Evolutionary conservation across 2,329 filamentous ascomycete species (phyloP).

Genomic region (Parascedosporium putredinis): DNA sequence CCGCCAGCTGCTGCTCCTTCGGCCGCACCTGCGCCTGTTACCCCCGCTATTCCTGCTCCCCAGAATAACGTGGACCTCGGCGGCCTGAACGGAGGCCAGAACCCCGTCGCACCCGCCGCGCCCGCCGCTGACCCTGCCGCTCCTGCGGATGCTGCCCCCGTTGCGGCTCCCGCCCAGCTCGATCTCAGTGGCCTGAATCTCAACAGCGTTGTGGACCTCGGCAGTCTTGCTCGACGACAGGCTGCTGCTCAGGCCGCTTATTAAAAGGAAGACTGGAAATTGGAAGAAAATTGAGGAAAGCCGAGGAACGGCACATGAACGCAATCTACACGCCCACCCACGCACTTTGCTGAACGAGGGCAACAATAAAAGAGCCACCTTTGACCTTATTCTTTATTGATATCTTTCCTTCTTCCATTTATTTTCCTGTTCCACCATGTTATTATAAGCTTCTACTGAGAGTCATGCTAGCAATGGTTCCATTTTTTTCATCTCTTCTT

Average conservation of each 20-base stretch:
- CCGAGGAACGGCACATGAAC: too few relatives aligned
- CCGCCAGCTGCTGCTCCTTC: slow-evolving; percentile 3
- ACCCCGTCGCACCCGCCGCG: slow-evolving; percentile 12
- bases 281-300: background rate
- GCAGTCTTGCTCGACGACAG: slow-evolving; percentile 22
- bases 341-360: too few relatives aligned
- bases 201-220: slow-evolving; percentile 32
- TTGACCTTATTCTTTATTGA: background rate
- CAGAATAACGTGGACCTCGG: slow-evolving; percentile 17
- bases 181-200: slow-evolving; percentile 30
- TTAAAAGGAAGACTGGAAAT: background rate
- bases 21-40: slow-evolving; percentile 8
- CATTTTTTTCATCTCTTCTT: background rate
- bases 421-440: too few relatives aligned
- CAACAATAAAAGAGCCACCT: too few relatives aligned
- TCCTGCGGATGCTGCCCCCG: slow-evolving; percentile 8
- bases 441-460: too few relatives aligned
- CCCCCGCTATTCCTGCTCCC: slow-evolving; percentile 10
- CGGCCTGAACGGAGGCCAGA: slow-evolving; percentile 11
- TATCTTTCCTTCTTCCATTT: background rate
- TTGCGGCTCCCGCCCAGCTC: slow-evolving; percentile 19
- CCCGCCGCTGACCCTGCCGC: slow-evolving; percentile 7
- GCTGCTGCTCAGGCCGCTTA: background rate
- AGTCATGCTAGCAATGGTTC: too few relatives aligned
- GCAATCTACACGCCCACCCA: too few relatives aligned